Evolutionary conservation across 306 rosid species (phyloP).

Genomic region (Glycine soja): DNA sequence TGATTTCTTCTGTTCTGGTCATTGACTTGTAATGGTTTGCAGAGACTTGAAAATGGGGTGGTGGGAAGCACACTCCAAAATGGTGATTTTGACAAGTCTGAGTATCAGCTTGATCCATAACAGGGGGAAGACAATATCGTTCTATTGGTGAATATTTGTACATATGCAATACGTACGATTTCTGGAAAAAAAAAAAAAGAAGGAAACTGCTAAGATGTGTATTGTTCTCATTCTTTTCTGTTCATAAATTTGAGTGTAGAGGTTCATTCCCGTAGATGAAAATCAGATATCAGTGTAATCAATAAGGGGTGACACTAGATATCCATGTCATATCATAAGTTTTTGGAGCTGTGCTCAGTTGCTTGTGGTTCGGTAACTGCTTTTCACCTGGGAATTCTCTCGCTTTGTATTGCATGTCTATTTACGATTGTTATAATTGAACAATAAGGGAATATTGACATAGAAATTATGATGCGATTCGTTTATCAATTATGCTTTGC

Average conservation of each 20-base stretch:
- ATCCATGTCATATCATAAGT: conserved; percentile 27
- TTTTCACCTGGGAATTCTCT: conserved; percentile 22
- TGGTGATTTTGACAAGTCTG: conserved; percentile 65
- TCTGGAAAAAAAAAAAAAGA: background rate
- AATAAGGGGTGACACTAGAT: background rate
- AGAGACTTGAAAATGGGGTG: conserved; percentile 59
- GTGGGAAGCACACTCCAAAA: conserved; percentile 49
- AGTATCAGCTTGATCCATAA: conserved; percentile 73
- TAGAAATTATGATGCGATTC: background rate
- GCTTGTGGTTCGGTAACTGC: background rate
- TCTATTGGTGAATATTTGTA: conserved; percentile 62
- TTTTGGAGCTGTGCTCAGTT: conserved; percentile 25
- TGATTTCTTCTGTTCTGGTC: conserved; percentile 34
- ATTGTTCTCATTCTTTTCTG: conserved; percentile 82
- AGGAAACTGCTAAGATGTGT: conserved; percentile 38
- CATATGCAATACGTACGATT: conserved; percentile 53
- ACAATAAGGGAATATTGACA: background rate
- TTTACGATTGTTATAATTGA: background rate
- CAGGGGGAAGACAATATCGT: conserved; percentile 36
- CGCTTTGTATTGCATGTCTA: background rate
- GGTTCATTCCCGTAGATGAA: conserved; percentile 41
- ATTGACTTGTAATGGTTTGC: conserved; percentile 46
- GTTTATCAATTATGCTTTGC: background rate
- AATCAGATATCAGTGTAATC: conserved; percentile 52
- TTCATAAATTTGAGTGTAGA: conserved; percentile 70